These are phyloP conservation scores for Hawksworthiomyces lignivorus DNA, from an alignment of 2,329 filamentous ascomycete genomes.

Conservation along the genomic window DNA sequence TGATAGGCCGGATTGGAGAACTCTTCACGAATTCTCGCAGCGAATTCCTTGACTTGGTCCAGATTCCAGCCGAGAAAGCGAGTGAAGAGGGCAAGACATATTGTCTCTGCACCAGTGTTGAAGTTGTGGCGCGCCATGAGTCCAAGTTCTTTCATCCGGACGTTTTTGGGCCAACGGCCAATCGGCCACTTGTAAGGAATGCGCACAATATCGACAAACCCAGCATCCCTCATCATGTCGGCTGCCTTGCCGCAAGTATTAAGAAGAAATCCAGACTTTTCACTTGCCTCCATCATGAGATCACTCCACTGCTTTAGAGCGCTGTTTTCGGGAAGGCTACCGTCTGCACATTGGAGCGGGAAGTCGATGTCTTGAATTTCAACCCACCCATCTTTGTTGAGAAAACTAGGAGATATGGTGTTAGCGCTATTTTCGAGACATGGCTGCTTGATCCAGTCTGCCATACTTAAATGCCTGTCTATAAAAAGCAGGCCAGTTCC, in stretches of 20 bases:
- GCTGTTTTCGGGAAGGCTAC: slow-evolving; percentile 18
- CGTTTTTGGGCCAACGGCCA: slow-evolving; percentile 29
- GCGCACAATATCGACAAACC: slow-evolving; percentile 26
- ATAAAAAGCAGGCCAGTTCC: slow-evolving; percentile 20
- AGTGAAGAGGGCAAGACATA: slow-evolving; percentile 29
- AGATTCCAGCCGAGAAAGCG: slow-evolving; percentile 27
- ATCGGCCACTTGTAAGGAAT: slow-evolving; percentile 28
- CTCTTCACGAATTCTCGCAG: slow-evolving; percentile 18
- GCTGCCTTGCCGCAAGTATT: slow-evolving; percentile 21
- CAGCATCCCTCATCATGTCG: slow-evolving; percentile 22
- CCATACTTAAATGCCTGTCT: slow-evolving; percentile 18
- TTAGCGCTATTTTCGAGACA: too few relatives aligned
- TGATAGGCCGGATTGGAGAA: slow-evolving; percentile 21
- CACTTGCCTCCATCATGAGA: slow-evolving; percentile 23
- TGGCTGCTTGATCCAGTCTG: too few relatives aligned
- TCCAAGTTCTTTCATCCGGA: slow-evolving; percentile 28
- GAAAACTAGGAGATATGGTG: too few relatives aligned
- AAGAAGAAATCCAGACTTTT: slow-evolving; percentile 20
- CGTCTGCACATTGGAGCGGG: slow-evolving; percentile 23
- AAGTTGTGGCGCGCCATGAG: slow-evolving; percentile 25
- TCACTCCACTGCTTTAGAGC: slow-evolving; percentile 21
- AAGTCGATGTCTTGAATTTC: slow-evolving; percentile 25
- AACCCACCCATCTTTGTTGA: slow-evolving; percentile 18
- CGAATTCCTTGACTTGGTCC: slow-evolving; percentile 22
- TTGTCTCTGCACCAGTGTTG: slow-evolving; percentile 24